Base-by-base conservation (phyloP, 441 rosid species). In the Mallotus japonicus region DNA sequence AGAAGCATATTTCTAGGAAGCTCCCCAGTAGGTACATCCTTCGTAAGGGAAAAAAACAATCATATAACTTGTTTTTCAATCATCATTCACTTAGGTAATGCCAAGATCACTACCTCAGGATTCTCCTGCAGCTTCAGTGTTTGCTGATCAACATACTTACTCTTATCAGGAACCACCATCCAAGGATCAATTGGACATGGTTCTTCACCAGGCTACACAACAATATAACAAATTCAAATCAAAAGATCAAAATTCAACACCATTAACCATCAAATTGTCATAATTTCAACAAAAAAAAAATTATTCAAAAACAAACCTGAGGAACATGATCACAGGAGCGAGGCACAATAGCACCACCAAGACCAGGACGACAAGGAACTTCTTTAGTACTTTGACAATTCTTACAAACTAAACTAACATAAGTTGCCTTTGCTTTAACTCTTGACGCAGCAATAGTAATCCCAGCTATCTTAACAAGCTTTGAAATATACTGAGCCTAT, bases 21-120 rank as follows among this genome's bases (percentile, higher is more conserved):
- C 87, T 95, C 99, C 47, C 99, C 98, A 62, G 99, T 90, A 47
- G 99, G 99, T 47, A 95, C 99, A 87, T 95, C 98, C 98, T 92
- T 80, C 75, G 75, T 70, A 60, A 69, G 54, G 64, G 32, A 20
- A 65, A 70, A 59, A 32, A 32, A 44, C 54, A 71, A 28, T 50
- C 3, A 77, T 20, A 46, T 42, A 66, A 62, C 11, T n/a, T 44
- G 14, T 20, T 40, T 49, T 59, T 16, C 15, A 1, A 63, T 2
- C 14, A 64, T 28, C 51, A 47, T 22, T 60, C 61, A 17, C 2
- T 62, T 54, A 28, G 49, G 22, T 22, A 61, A 42, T 40, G 32
- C 14, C 49, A 58, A 68, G 50, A 77, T 34, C 68, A 28, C 68
- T 84, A 92, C 98, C 92, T 95, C 99, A 0, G 97, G 99, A 74